These are phyloP conservation scores for Mycena polygramma DNA, from an alignment of 768 basidiomycete species.

Conservation along the genomic window DNA sequence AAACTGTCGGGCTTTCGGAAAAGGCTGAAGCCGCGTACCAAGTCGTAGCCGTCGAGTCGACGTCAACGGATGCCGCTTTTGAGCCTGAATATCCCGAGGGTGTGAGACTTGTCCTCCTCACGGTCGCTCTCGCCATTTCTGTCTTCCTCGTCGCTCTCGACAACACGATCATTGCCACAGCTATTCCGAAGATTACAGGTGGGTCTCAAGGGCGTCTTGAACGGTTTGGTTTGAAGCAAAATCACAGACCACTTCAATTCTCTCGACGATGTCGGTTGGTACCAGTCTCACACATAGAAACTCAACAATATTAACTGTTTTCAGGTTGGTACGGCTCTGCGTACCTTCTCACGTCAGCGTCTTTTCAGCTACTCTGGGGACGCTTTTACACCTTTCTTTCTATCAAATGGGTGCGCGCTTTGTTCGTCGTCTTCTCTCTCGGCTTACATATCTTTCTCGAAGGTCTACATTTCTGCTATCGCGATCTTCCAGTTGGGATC, in stretches of 20 bases:
- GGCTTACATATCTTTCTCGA: not conserved
- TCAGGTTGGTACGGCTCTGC: not conserved
- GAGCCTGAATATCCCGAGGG: constrained; percentile 33
- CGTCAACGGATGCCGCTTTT: not conserved
- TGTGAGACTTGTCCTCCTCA: constrained; percentile 14
- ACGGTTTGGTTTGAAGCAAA: too few species aligned
- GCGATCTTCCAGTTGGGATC: constrained; percentile 61
- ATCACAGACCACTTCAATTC: constrained; percentile 27
- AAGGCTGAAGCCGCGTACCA: not conserved
- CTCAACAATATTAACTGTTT: too few species aligned
- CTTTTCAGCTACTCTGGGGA: constrained; percentile 27
- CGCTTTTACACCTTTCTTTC: constrained; percentile 40
- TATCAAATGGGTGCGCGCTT: constrained; percentile 33
- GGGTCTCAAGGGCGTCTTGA: too few species aligned
- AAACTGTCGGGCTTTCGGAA: not conserved
- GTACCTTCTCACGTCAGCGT: constrained; percentile 27
- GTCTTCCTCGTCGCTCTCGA: constrained; percentile 28
- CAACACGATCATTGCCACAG: constrained; percentile 17
- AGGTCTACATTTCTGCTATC: constrained; percentile 38
- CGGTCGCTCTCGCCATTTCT: constrained; percentile 26
- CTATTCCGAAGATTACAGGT: constrained; percentile 21
- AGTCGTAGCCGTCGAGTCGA: not conserved
- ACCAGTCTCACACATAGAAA: not conserved
- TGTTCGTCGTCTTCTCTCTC: not conserved
- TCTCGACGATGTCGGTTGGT: constrained; percentile 27